These are phyloP conservation scores for Dendrothele bispora DNA, from an alignment of 768 basidiomycete species.

Conservation along the genomic window DNA sequence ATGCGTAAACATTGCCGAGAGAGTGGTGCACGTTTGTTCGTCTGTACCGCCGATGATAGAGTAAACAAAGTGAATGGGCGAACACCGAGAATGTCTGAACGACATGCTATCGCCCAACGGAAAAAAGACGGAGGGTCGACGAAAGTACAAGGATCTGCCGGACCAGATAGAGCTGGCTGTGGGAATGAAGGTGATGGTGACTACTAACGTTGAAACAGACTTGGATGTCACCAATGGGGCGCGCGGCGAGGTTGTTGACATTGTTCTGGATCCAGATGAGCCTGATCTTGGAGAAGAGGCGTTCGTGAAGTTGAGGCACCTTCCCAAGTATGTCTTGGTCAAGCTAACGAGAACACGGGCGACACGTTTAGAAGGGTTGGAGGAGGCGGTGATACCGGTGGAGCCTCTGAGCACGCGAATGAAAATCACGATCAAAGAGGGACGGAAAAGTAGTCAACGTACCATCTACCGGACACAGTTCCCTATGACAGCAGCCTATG, in stretches of 20 bases:
- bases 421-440: conserved; percentile 9
- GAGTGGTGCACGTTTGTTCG: conserved; percentile 16
- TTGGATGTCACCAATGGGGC: conserved; percentile 40
- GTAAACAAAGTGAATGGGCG: conserved; percentile 4
- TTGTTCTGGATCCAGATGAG: conserved; percentile 32
- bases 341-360: conserved; percentile 27
- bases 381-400: conserved; percentile 30
- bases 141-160: conserved; percentile 5
- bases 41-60: conserved; percentile 24
- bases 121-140: background rate
- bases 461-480: conserved; percentile 22
- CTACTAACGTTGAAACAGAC: conserved; percentile 38
- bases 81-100: no score
- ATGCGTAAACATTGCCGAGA: conserved; percentile 18
- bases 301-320: conserved; percentile 23
- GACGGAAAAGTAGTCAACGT: background rate
- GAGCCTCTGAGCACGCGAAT: conserved; percentile 20
- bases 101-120: background rate
- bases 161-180: conserved; percentile 20
- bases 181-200: conserved; percentile 42
- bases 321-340: conserved; percentile 31
- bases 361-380: conserved; percentile 23
- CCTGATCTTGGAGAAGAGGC: conserved; percentile 6
- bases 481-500: conserved; percentile 35
- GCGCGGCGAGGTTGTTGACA: conserved; percentile 27